phyloP scores from a whole-genome alignment of 495 filamentous ascomycete genomes.

The Penicillium verhagenii region DNA sequence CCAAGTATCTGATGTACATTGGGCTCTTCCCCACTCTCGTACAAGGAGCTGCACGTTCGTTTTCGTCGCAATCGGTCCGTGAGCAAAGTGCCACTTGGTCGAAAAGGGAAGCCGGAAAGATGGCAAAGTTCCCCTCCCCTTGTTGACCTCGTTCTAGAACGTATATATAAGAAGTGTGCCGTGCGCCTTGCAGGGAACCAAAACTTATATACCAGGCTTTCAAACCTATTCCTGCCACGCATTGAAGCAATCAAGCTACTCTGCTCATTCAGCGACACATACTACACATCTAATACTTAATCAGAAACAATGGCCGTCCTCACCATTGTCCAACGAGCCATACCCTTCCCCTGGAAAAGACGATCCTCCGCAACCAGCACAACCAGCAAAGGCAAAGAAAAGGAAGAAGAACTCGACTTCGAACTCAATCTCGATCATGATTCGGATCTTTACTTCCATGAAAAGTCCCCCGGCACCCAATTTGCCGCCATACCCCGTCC shows the following conservation, averaged over 20 bases:
- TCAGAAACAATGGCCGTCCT: slow-evolving; percentile 22
- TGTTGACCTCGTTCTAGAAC: neutral
- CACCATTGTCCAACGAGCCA: slow-evolving; percentile 25
- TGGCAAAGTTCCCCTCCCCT: neutral
- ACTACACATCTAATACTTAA: too few species aligned
- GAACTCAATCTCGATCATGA: neutral
- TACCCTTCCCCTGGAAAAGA: slow-evolving; percentile 24
- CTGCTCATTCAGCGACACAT: too few species aligned
- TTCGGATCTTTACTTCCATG: neutral
- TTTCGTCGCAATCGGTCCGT: slow-evolving; percentile 12
- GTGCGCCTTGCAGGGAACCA: slow-evolving; percentile 1
- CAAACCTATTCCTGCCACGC: too few species aligned
- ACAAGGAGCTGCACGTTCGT: slow-evolving; percentile 22
- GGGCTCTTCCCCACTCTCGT: slow-evolving; percentile 19
- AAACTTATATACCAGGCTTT: too few species aligned
- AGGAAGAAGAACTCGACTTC: neutral
- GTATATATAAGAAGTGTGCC: neutral
- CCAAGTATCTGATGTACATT: slow-evolving; percentile 18
- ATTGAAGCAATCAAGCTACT: too few species aligned
- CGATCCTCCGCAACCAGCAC: slow-evolving; percentile 10
- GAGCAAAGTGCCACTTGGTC: neutral
- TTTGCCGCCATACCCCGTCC: slow-evolving; percentile 8
- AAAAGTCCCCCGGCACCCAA: neutral
- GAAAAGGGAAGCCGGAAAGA: too few species aligned
- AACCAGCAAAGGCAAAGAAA: slow-evolving; percentile 22